Conservation (phyloP, 257 asterid genomes). For the Lithospermum erythrorhizon region DNA sequence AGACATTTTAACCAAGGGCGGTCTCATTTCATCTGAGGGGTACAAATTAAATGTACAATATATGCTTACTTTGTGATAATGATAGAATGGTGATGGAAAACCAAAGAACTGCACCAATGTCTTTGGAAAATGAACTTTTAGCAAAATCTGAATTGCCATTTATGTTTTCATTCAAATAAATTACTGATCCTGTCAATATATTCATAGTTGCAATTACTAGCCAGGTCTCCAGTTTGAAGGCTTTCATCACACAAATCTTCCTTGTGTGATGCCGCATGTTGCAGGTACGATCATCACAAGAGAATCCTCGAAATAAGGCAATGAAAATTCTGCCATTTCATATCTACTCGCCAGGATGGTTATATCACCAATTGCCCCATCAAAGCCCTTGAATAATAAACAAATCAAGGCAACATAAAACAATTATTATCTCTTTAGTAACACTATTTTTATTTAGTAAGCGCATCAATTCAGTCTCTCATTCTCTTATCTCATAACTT, state of each 20-base stretch:
- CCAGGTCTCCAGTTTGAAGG: constrained; percentile 54
- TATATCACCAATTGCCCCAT: constrained; percentile 58
- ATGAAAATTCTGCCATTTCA: constrained; percentile 35
- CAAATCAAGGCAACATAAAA: neutral
- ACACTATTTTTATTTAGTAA: no score
- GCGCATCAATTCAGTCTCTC: no score
- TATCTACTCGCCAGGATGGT: constrained; percentile 49
- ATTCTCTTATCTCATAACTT: no score
- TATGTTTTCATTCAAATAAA: constrained; percentile 47
- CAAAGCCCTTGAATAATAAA: constrained; percentile 17
- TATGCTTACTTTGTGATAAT: constrained; percentile 44
- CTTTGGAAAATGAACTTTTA: constrained; percentile 19
- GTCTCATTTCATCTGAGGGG: no score
- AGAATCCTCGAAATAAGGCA: constrained; percentile 51
- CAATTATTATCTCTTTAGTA: no score
- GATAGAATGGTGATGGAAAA: constrained; percentile 48
- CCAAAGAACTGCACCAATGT: constrained; percentile 42
- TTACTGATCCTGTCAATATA: constrained; percentile 24
- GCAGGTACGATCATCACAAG: constrained; percentile 53
- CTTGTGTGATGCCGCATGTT: constrained; percentile 22
- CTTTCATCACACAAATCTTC: constrained; percentile 26
- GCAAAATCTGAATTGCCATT: constrained; percentile 32
- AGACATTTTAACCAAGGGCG: no score
- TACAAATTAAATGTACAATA: no score
- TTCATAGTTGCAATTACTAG: constrained; percentile 25